Percentiles rank a stretch among this genome's conserved stretches.
These are phyloP conservation scores for Penicillium macrosclerotiorum DNA, from an alignment of 495 filamentous ascomycete genomes.

Conservation along the genomic window DNA sequence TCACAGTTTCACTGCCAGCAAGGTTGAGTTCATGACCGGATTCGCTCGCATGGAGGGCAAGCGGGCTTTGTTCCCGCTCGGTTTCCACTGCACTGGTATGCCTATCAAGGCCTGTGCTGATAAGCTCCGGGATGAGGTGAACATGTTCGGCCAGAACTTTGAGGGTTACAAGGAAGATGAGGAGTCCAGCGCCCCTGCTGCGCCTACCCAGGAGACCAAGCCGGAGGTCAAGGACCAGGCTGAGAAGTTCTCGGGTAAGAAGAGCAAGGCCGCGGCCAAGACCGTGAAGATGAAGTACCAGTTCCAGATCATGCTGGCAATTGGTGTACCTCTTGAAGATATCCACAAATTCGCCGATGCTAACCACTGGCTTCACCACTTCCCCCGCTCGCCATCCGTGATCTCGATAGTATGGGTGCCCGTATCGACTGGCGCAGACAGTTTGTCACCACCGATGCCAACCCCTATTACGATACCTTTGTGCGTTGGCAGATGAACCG, in stretches of 20 bases:
- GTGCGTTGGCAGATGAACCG: constrained; percentile 98
- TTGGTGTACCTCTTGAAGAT: constrained; percentile 79
- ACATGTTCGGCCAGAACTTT: constrained; percentile 86
- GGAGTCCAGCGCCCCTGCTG: constrained; percentile 40
- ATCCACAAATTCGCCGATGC: constrained; percentile 92
- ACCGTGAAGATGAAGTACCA: constrained; percentile 86
- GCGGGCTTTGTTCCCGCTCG: constrained; percentile 80
- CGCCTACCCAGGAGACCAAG: constrained; percentile 51
- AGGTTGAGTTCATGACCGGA: constrained; percentile 86
- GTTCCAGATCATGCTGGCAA: constrained; percentile 84
- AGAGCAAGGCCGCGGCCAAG: constrained; percentile 92
- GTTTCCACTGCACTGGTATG: constrained; percentile 97
- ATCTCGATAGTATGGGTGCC: constrained; percentile 80
- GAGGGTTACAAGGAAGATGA: constrained; percentile 66
- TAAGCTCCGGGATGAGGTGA: constrained; percentile 84
- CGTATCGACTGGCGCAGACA: constrained; percentile 89
- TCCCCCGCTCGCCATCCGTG: constrained; percentile 79
- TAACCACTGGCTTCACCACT: constrained; percentile 81
- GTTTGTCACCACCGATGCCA: constrained; percentile 93
- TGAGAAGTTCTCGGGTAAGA: constrained; percentile 89
- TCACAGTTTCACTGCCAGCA: constrained; percentile 84
- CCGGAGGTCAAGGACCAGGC: constrained; percentile 70
- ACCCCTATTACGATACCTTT: constrained; percentile 96
- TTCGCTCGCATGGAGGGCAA: constrained; percentile 88
- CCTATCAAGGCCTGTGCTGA: constrained; percentile 97